Conservation (phyloP, 768 basidiomycete species). For the Dacryopinax spathularia region DNA sequence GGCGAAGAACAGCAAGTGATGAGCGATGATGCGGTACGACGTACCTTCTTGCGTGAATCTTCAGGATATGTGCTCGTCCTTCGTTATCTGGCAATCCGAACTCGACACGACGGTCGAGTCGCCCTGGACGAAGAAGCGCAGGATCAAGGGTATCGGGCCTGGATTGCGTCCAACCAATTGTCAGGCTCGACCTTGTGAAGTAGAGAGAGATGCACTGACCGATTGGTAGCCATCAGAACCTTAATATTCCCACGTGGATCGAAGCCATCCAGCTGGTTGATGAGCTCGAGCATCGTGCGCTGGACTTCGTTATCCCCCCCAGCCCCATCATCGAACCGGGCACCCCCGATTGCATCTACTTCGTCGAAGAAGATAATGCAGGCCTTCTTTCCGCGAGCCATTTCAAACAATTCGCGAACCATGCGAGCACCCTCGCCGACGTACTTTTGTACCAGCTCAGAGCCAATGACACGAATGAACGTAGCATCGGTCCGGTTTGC, state of each 20-base stretch:
- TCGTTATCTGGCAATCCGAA: constrained; percentile 91
- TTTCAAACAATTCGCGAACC: constrained; percentile 97
- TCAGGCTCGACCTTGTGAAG: background rate
- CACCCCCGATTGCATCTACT: constrained; percentile 95
- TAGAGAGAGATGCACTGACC: constrained; percentile 33
- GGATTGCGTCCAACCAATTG: background rate
- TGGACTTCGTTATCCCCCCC: constrained; percentile 99
- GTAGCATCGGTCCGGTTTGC: constrained; percentile 98
- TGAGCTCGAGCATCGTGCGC: constrained; percentile 96
- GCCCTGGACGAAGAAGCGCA: constrained; percentile 86
- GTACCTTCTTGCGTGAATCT: constrained; percentile 89
- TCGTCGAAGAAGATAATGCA: constrained; percentile 99
- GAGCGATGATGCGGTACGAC: constrained; percentile 11
- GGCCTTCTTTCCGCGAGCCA: constrained; percentile 96
- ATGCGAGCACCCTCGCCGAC: constrained; percentile 98
- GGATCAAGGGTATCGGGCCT: constrained; percentile 98
- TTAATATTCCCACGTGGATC: constrained; percentile 99
- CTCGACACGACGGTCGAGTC: constrained; percentile 92
- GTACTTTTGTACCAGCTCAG: constrained; percentile 99
- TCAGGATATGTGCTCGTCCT: constrained; percentile 89
- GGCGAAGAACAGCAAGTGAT: background rate
- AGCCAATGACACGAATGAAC: constrained; percentile 97
- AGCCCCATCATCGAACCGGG: constrained; percentile 94
- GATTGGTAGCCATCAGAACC: constrained; percentile 97
- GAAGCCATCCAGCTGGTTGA: constrained; percentile 97